phyloP scores from a whole-genome alignment of 1,284 basidiomycete genomes.

The Apiotrichum domesticum region DNA sequence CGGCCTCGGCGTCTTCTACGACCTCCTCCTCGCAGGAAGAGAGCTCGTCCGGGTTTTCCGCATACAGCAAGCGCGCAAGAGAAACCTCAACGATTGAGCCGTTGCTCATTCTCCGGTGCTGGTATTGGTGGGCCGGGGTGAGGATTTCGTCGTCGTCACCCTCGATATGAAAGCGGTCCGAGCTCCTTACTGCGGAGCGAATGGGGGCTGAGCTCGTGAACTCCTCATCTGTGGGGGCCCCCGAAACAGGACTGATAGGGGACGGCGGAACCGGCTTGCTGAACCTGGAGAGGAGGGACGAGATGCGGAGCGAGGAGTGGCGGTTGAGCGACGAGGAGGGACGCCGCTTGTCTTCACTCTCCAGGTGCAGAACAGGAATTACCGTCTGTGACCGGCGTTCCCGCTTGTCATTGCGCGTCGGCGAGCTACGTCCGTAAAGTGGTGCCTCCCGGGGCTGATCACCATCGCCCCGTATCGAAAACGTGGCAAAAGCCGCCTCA shows the following conservation, averaged over 20 bases:
- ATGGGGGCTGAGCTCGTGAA: neutral
- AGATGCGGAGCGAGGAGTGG: neutral
- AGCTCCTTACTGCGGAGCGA: slow-evolving; percentile 20
- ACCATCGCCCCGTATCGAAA: too few species aligned
- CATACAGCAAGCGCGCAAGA: slow-evolving; percentile 15
- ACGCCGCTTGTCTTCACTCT: neutral
- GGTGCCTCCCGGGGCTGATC: too few species aligned
- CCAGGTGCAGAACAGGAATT: too few species aligned
- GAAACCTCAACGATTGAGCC: slow-evolving; percentile 8
- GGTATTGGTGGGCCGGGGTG: neutral
- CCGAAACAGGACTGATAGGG: neutral
- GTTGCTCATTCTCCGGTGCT: slow-evolving; percentile 1
- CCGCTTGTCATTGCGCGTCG: too few species aligned
- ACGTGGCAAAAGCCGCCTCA: too few species aligned
- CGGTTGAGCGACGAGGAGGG: neutral
- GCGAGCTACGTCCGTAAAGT: too few species aligned
- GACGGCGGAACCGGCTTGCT: neutral
- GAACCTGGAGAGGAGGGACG: slow-evolving; percentile 5
- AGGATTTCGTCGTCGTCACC: slow-evolving; percentile 20
- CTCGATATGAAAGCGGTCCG: slow-evolving; percentile 33
- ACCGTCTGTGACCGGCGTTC: too few species aligned
- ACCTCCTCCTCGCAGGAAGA: neutral
- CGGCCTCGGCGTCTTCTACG: neutral
- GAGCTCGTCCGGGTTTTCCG: slow-evolving; percentile 16
- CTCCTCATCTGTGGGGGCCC: neutral